phyloP scores from a whole-genome alignment of 2,329 filamentous ascomycete species.

The Microthyrium microscopicum region DNA sequence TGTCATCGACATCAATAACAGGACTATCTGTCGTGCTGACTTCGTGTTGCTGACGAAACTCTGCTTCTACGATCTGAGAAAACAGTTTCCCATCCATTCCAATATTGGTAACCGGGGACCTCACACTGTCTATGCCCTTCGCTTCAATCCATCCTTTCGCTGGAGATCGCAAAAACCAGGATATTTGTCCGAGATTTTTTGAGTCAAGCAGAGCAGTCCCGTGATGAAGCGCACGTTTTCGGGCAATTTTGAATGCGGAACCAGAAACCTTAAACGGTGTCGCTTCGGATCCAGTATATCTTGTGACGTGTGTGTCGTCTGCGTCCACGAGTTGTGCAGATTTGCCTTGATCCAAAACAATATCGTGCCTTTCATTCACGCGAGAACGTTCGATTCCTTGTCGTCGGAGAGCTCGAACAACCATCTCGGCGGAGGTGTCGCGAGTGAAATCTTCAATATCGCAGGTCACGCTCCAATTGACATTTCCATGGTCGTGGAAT shows the following conservation, averaged over 20 bases:
- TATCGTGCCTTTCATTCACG: constrained; percentile 87
- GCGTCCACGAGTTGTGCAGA: constrained; percentile 14
- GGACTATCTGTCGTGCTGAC: constrained; percentile 21
- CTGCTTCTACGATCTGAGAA: constrained; percentile 28
- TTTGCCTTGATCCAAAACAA: constrained; percentile 49
- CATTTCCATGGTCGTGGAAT: constrained; percentile 83
- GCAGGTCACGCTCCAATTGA: constrained; percentile 88
- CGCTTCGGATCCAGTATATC: constrained; percentile 21
- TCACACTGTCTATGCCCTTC: constrained; percentile 79
- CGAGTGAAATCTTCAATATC: constrained; percentile 63
- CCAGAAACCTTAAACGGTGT: constrained; percentile 63
- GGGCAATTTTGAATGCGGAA: constrained; percentile 85
- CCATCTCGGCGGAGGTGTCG: constrained; percentile 81
- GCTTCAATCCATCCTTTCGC: constrained; percentile 61
- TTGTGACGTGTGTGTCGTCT: constrained; percentile 27
- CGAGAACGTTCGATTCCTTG: constrained; percentile 43
- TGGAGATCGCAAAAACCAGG: constrained; percentile 58
- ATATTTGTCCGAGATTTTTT: constrained; percentile 54
- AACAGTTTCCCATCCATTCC: constrained; percentile 35
- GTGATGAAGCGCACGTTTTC: constrained; percentile 70
- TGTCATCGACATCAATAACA: constrained; percentile 34
- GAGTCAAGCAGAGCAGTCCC: constrained; percentile 75
- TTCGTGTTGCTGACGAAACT: constrained; percentile 53
- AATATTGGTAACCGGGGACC: constrained; percentile 69
- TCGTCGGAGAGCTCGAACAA: constrained; percentile 59